Percentiles rank a stretch among this genome's conserved stretches.
Evolutionary conservation across 805 yeast species (phyloP).

Genomic region (Candida sanyiensis): DNA sequence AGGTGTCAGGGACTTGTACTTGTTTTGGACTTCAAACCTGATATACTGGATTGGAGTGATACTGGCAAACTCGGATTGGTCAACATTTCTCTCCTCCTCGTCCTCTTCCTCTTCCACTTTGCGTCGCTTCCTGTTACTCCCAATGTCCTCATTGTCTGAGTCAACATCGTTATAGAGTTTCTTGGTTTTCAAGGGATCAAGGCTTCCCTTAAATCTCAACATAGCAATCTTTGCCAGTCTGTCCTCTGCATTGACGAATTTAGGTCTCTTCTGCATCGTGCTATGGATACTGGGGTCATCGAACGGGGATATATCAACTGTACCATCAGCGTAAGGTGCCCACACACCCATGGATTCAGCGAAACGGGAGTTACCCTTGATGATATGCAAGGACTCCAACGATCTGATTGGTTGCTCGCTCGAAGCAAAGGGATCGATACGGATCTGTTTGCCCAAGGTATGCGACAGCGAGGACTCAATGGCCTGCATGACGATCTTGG

Average conservation of each 20-base stretch:
- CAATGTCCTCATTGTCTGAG: constrained; percentile 18
- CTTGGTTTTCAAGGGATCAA: constrained; percentile 31
- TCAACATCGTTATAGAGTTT: constrained; percentile 35
- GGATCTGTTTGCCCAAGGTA: constrained; percentile 37
- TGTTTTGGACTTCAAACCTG: constrained; percentile 38
- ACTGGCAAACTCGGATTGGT: constrained; percentile 40
- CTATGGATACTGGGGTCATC: constrained; percentile 39
- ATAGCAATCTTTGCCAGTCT: constrained; percentile 41
- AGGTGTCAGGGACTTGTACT: constrained; percentile 19
- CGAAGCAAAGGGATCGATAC: constrained; percentile 26
- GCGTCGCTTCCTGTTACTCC: constrained; percentile 15
- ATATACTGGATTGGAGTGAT: constrained; percentile 54
- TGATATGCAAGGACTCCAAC: constrained; percentile 48
- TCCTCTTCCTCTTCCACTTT: constrained; percentile 8
- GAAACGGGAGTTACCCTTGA: constrained; percentile 58
- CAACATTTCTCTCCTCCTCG: constrained; percentile 12
- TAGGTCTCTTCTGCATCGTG: constrained; percentile 23
- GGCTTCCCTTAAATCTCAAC: constrained; percentile 57
- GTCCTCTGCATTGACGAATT: constrained; percentile 17
- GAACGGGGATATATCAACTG: constrained; percentile 61
- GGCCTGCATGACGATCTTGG: constrained; percentile 53
- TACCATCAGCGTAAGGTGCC: constrained; percentile 66
- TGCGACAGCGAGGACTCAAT: constrained; percentile 47
- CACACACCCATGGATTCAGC: constrained; percentile 63
- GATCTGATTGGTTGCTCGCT: constrained; percentile 32